Percentiles rank a stretch among this genome's conserved stretches.
These are phyloP conservation scores for Stipa capillata DNA, from an alignment of 176 grass and related monocot genomes.

Conservation along the genomic window DNA sequence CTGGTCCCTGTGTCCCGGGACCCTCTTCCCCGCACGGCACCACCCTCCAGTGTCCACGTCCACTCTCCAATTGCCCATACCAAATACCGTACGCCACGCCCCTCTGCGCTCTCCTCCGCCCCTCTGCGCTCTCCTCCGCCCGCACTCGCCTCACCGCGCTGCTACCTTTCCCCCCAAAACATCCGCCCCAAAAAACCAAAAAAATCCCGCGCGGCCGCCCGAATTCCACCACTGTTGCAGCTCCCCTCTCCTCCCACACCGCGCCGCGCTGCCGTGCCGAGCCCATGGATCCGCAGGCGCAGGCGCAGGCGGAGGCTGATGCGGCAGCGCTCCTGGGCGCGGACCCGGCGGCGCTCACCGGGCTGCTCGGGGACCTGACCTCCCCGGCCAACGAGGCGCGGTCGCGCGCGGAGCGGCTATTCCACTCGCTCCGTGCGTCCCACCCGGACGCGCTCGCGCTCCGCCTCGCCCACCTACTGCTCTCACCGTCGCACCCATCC, in stretches of 20 bases:
- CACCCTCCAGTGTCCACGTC: conserved; percentile 8
- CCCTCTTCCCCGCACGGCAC: conserved; percentile 12
- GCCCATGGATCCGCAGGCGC: conserved; percentile 31
- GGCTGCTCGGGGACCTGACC: conserved; percentile 58
- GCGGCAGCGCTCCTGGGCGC: conserved; percentile 49
- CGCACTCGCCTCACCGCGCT: conserved; percentile 13
- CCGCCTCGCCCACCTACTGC: conserved; percentile 72
- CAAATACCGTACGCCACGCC: neutral
- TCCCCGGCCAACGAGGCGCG: conserved; percentile 77
- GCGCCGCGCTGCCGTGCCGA: neutral
- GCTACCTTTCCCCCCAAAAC: conserved; percentile 5
- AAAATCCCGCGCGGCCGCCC: conserved; percentile 34
- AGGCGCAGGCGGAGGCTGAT: neutral
- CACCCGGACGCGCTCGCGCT: conserved; percentile 67
- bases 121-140: neutral
- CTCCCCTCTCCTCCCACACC: neutral
- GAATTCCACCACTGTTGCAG: neutral
- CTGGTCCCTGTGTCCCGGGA: neutral
- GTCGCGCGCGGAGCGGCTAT: conserved; percentile 59
- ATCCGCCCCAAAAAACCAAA: conserved; percentile 24
- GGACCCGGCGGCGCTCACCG: conserved; percentile 54
- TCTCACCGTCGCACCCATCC: conserved; percentile 38
- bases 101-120: neutral
- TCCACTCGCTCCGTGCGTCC: conserved; percentile 46
- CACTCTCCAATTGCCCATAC: neutral